A percentile compares a stretch with the other conserved stretches of the same genome.
Evolutionary conservation across 805 yeast genomes (phyloP).

Genomic region (Saccharomycopsis synnaedendra): DNA sequence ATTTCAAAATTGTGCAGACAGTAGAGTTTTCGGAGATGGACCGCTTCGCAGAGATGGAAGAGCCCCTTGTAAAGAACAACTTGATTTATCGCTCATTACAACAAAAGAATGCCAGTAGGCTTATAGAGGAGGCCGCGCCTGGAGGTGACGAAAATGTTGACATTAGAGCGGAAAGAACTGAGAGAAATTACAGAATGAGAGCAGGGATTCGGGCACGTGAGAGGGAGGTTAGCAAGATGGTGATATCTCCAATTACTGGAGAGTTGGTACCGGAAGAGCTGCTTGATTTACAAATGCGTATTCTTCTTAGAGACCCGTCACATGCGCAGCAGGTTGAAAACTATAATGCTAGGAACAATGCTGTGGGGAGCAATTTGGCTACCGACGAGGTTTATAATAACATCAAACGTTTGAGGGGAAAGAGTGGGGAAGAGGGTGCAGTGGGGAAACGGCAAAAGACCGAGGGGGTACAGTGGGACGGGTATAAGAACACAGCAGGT

Average conservation of each 20-base stretch:
- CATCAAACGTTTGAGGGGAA: constrained; percentile 30
- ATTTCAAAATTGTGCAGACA: constrained; percentile 61
- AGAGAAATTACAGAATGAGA: constrained; percentile 33
- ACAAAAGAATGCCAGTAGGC: constrained; percentile 33
- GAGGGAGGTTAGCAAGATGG: constrained; percentile 23
- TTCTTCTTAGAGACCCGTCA: constrained; percentile 64
- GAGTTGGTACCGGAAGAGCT: constrained; percentile 56
- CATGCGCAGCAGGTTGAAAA: constrained; percentile 55
- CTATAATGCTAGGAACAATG: constrained; percentile 44
- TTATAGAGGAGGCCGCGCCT: constrained; percentile 33
- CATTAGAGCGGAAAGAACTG: constrained; percentile 53
- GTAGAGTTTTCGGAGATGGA: constrained; percentile 55
- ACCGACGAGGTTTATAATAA: constrained; percentile 53
- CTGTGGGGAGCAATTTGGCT: constrained; percentile 31
- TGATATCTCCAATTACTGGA: constrained; percentile 70
- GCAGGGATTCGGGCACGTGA: constrained; percentile 10
- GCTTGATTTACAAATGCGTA: constrained; percentile 61
- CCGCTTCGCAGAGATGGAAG: constrained; percentile 37
- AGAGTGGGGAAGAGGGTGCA: background rate
- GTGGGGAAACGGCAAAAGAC: background rate
- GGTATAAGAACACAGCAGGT: constrained; percentile 11
- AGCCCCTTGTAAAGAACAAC: constrained; percentile 46
- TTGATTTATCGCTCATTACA: constrained; percentile 51
- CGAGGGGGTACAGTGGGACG: background rate
- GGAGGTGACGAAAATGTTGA: constrained; percentile 40